Evolutionary conservation across 2,329 filamentous ascomycete genomes (phyloP).

Genomic region (Arthrobotrys megalospora): DNA sequence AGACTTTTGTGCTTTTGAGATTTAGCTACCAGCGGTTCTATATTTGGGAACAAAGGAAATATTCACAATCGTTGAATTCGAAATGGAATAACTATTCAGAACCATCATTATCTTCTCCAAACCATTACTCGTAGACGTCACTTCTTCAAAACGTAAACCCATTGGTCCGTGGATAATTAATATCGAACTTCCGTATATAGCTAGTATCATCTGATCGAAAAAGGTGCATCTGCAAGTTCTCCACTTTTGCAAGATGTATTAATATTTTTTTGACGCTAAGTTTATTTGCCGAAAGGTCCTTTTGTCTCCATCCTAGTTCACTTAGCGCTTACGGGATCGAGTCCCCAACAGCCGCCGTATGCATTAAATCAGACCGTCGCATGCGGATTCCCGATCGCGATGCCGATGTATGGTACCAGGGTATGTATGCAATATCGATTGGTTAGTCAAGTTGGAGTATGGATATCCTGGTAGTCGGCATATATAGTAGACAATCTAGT

Average conservation of each 20-base stretch:
- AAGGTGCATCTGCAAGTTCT: no score
- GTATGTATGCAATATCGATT: neutral
- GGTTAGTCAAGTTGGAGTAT: neutral
- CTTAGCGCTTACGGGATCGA: neutral
- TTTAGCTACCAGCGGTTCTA: neutral
- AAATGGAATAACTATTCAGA: no score
- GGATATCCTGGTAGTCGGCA: neutral
- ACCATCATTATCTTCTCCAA: no score
- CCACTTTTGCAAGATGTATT: no score
- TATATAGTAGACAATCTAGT: no score
- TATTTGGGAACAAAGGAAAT: neutral
- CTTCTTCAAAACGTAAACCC: no score
- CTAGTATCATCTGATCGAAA: no score
- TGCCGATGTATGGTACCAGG: neutral
- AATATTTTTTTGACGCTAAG: no score
- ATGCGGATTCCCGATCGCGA: slow-evolving; percentile 5
- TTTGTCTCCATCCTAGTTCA: slow-evolving; percentile 5
- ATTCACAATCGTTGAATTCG: no score
- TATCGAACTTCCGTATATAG: no score
- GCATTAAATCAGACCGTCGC: neutral
- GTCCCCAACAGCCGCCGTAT: neutral
- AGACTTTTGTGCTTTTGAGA: slow-evolving; percentile 15
- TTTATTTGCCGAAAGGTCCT: slow-evolving; percentile 4
- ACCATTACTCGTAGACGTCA: no score
- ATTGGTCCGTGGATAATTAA: no score